Conservation (phyloP, 768 basidiomycete species). For the Pisolithus marmoratus region DNA sequence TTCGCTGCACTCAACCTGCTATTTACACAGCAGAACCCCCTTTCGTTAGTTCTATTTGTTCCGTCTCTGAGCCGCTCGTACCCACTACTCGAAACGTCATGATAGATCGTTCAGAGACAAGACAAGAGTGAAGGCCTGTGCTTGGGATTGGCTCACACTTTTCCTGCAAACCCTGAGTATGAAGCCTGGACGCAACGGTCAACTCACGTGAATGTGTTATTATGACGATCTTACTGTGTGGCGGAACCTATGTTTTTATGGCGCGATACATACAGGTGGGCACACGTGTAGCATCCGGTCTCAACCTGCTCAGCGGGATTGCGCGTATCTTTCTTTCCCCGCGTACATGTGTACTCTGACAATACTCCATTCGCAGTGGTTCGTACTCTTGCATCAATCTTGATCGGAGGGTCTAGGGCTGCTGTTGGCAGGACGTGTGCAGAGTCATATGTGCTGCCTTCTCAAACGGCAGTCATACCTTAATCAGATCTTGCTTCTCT, state of each 20-base stretch:
- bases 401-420: too few species aligned
- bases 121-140: background rate
- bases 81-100: background rate
- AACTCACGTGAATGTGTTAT: background rate
- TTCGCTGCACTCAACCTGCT: background rate
- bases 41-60: background rate
- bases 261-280: background rate
- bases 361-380: too few species aligned
- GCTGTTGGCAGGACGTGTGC: too few species aligned
- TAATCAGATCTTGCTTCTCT: too few species aligned
- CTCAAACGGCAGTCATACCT: too few species aligned
- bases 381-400: too few species aligned
- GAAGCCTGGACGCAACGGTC: background rate
- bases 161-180: background rate
- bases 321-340: too few species aligned
- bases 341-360: too few species aligned
- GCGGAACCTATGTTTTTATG: background rate
- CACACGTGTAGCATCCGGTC: too few species aligned
- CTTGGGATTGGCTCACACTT: background rate
- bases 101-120: background rate
- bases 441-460: too few species aligned
- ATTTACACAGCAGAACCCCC: background rate
- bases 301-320: too few species aligned
- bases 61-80: background rate
- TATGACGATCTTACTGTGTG: background rate